Base-by-base conservation (phyloP, 768 basidiomycete species). In the Kwoniella pini region DNA sequence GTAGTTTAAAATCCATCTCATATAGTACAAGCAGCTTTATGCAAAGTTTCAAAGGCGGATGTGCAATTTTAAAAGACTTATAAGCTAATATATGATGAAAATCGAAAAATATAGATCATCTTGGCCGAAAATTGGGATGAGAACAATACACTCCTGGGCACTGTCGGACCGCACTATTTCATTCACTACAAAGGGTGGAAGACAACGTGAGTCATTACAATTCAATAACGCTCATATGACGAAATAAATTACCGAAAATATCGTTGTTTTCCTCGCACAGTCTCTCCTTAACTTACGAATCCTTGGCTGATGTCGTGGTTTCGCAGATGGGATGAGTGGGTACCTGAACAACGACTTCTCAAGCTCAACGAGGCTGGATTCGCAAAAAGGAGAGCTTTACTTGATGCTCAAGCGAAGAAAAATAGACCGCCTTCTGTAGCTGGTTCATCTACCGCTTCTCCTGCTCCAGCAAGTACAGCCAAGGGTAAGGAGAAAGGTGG, bases 151-250 rank as follows among this genome's bases (percentile, higher is more conserved):
- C 82, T 84, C 40, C 82, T 84, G 4, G 85, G 86, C 5, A 76
- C 79, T 10, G 77, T 84, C 2, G 95, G 94, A 5, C 85, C 86
- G 3, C 91, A 95, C 70, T 97, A 91, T 79, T 87, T 89, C 62
- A 94, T 99, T 38, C 96, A 99, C 78, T 99, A 99, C 83, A 96
- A 97, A 79, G 96, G 96, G 9, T 99, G 96, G 96, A 99, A 97
- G 77, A 89, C 91, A 78, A 94, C 91, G 91, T 94, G 75, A 69
- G 81, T 78, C 22, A n/a, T 26, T n/a, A 38, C 26, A 1, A 15
- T 44, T 26, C 19, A 15, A 33, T 46, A 10, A n/a, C n/a, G n/a
- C n/a, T n/a, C n/a, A n/a, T n/a, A n/a, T n/a, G n/a, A n/a, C n/a
- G n/a, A n/a, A n/a, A n/a, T n/a, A n/a, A n/a, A n/a, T n/a, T n/a